These are phyloP conservation scores for Kwoniella shivajii DNA, from an alignment of 1,284 basidiomycete genomes.

Conservation along the genomic window DNA sequence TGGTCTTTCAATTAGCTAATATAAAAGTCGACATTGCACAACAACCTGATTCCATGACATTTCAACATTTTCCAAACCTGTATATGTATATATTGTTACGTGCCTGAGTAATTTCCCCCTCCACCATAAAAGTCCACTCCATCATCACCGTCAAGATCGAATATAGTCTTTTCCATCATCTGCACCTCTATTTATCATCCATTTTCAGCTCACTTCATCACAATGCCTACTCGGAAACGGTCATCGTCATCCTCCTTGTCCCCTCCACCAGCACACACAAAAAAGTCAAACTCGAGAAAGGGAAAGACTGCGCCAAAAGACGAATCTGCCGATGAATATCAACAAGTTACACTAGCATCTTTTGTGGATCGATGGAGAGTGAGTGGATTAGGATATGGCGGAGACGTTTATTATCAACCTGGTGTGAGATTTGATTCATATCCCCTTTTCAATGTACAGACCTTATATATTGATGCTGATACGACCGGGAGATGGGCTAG, in stretches of 20 bases:
- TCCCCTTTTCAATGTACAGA: no score
- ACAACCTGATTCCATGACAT: neutral
- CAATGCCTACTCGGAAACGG: neutral
- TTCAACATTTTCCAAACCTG: slow-evolving; percentile 4
- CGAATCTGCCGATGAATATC: slow-evolving; percentile 28
- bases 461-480: no score
- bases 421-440: slow-evolving; percentile 35
- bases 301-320: neutral
- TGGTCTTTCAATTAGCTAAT: no score
- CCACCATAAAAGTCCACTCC: slow-evolving; percentile 4
- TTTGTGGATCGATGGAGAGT: slow-evolving; percentile 35
- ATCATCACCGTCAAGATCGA: neutral
- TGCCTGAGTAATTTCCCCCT: no score
- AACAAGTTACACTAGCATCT: slow-evolving; percentile 33
- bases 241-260: slow-evolving; percentile 3
- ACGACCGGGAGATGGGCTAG: no score
- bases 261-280: neutral
- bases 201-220: neutral
- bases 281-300: neutral
- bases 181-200: neutral
- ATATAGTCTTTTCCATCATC: neutral
- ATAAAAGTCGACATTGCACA: no score
- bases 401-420: slow-evolving; percentile 54
- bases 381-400: slow-evolving; percentile 39
- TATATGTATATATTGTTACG: neutral